Evolutionary conservation across 768 basidiomycete genomes (phyloP).

Genomic region (Serendipita sp.): DNA sequence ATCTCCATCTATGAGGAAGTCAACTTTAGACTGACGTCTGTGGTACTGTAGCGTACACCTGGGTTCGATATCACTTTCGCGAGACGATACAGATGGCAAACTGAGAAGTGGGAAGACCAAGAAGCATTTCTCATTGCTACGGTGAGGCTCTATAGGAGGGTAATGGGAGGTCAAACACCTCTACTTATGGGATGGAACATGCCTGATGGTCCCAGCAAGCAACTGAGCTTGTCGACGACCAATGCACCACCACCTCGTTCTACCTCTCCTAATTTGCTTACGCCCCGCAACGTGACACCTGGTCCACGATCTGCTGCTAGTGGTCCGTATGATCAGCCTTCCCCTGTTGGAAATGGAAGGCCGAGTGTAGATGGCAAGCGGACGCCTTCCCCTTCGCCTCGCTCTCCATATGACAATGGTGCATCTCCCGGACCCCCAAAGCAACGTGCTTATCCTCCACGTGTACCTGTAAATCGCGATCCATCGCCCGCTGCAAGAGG

Average conservation of each 20-base stretch:
- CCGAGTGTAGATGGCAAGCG: neutral
- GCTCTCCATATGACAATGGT: neutral
- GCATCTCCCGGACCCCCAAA: neutral
- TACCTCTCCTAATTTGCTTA: neutral
- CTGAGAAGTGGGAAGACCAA: conserved; percentile 62
- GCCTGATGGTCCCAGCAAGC: conserved; percentile 6
- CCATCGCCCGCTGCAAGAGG: neutral
- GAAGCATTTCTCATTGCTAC: conserved; percentile 48
- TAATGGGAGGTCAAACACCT: conserved; percentile 18
- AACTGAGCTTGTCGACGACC: neutral
- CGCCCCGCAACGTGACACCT: neutral
- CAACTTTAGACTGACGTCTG: neutral
- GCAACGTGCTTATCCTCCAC: neutral
- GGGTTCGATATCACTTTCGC: conserved; percentile 71
- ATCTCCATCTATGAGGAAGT: neutral
- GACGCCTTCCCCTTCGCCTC: neutral
- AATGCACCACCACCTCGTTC: neutral
- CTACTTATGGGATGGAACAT: conserved; percentile 15
- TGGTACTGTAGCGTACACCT: conserved; percentile 29
- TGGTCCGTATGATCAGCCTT: neutral
- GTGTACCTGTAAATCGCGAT: neutral
- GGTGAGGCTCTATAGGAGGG: conserved; percentile 29
- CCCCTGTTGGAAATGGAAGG: neutral
- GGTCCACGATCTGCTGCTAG: neutral
- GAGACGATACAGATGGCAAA: conserved; percentile 83